Evolutionary conservation across 176 grass and related monocot genomes (phyloP).

Genomic region (Guadua angustifolia): DNA sequence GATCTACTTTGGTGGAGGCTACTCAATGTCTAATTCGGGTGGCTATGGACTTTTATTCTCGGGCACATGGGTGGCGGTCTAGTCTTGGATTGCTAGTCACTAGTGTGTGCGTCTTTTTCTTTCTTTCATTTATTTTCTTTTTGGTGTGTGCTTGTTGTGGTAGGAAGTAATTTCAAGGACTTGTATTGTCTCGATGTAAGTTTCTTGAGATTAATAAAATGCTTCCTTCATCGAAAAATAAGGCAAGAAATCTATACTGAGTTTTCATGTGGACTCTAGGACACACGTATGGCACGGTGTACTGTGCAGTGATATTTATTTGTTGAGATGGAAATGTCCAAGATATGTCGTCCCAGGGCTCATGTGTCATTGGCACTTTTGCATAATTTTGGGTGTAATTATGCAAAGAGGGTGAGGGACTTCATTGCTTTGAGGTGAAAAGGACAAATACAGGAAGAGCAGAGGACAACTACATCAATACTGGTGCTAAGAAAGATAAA

Average conservation of each 20-base stretch:
- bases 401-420: not conserved
- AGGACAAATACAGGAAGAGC: not conserved
- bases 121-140: too few relatives aligned
- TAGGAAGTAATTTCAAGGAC: too few relatives aligned
- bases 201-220: too few relatives aligned
- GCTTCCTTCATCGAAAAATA: too few relatives aligned
- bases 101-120: too few relatives aligned
- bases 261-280: not conserved
- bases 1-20: too few relatives aligned
- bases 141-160: too few relatives aligned
- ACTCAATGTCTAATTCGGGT: too few relatives aligned
- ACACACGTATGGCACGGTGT: not conserved
- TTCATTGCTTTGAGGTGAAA: not conserved
- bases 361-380: not conserved
- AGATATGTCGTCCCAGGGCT: not conserved
- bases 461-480: not conserved
- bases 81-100: too few relatives aligned
- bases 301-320: conserved; percentile 2
- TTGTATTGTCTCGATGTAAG: too few relatives aligned
- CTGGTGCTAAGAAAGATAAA: not conserved
- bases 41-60: too few relatives aligned
- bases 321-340: not conserved
- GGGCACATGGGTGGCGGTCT: too few relatives aligned
- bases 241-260: not conserved
- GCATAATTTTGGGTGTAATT: not conserved